Conservation (phyloP, 495 filamentous ascomycete genomes). For the Lepraria neglecta region DNA sequence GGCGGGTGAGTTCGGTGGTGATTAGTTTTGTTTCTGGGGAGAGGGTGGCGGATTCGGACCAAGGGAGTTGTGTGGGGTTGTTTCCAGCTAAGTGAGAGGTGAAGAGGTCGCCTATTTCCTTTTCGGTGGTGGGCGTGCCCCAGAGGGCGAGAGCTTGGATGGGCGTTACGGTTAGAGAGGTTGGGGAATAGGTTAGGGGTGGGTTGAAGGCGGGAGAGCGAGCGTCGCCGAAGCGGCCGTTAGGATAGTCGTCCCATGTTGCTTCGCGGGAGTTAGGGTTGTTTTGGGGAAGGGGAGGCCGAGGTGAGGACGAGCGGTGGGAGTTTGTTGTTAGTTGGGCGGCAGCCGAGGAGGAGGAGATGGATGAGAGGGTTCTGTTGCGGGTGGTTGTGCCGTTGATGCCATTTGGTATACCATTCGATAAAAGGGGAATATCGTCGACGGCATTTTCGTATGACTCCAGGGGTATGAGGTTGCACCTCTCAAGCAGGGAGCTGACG, state of each 20-base stretch:
- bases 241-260: constrained; percentile 98
- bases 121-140: constrained; percentile 61
- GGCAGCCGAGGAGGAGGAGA: constrained; percentile 42
- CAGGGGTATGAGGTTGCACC: constrained; percentile 71
- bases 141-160: constrained; percentile 73
- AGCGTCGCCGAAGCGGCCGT: constrained; percentile 94
- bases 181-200: constrained; percentile 40
- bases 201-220: constrained; percentile 77
- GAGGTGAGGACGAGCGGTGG: constrained; percentile 38
- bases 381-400: constrained; percentile 32
- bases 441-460: constrained; percentile 42
- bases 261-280: constrained; percentile 89
- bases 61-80: constrained; percentile 68
- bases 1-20: constrained; percentile 58
- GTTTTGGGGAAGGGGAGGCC: constrained; percentile 61
- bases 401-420: constrained; percentile 17
- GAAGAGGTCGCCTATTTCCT: constrained; percentile 75
- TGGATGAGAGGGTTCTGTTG: constrained; percentile 26
- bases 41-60: constrained; percentile 75
- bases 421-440: constrained; percentile 37
- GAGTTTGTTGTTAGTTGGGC: constrained; percentile 62
- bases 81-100: constrained; percentile 69
- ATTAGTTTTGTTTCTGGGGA: constrained; percentile 81
- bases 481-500: constrained; percentile 85
- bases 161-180: constrained; percentile 74